A percentile compares a stretch with the other conserved stretches of the same genome.
Conservation (phyloP, 305 asterid species). For the Fraxinus sp. region DNA sequence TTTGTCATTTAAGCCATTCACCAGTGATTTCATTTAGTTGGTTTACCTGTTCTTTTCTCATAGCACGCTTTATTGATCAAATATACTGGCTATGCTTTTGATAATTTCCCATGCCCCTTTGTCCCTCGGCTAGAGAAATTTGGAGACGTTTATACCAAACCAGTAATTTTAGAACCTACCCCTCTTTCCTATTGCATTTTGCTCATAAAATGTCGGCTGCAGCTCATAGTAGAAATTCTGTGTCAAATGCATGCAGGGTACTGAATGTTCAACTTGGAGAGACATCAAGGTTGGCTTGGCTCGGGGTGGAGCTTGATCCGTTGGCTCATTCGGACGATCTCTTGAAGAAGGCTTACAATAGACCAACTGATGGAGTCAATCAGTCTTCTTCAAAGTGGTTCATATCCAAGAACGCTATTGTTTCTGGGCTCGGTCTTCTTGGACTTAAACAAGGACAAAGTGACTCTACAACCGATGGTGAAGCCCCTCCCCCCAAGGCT, state of each 20-base stretch:
- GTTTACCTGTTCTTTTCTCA: not conserved
- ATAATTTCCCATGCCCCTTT: not conserved
- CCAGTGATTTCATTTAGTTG: not conserved
- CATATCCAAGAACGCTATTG: conserved; percentile 77
- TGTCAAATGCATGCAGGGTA: conserved; percentile 46
- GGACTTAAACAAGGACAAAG: conserved; percentile 70
- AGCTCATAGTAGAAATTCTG: conserved; percentile 6
- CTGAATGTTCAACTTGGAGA: conserved; percentile 88
- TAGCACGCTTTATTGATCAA: not conserved
- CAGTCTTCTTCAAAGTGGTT: conserved; percentile 84
- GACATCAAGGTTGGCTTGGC: conserved; percentile 87
- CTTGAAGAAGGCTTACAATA: conserved; percentile 64
- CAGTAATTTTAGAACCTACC: not conserved
- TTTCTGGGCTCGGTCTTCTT: conserved; percentile 89
- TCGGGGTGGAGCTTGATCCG: conserved; percentile 90
- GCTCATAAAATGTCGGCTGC: not conserved
- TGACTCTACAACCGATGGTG: conserved; percentile 42
- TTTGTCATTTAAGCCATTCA: not conserved
- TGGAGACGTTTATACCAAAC: not conserved
- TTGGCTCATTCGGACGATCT: conserved; percentile 75
- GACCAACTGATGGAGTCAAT: conserved; percentile 63
- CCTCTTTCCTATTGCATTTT: not conserved
- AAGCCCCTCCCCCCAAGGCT: conserved; percentile 57
- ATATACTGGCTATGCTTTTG: not conserved
- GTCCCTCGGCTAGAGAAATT: not conserved